phyloP scores from a whole-genome alignment of 352 stramenopile species.

The Globisporangium cylindrosporum region DNA sequence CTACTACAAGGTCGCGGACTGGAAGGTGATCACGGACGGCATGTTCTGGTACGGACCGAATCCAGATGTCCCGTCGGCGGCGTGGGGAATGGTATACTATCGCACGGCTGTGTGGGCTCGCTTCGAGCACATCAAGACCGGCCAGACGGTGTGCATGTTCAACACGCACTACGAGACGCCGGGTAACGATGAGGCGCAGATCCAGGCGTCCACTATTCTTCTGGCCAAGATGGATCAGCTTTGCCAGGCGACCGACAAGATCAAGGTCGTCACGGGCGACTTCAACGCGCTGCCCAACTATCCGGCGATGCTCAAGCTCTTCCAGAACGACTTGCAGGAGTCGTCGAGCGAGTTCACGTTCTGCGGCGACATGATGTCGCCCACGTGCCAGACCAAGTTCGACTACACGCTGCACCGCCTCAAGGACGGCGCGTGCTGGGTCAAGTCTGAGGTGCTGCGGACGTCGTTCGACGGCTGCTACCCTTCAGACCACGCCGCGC shows the following conservation, averaged over 20 bases:
- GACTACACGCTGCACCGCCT: slow-evolving; percentile 62
- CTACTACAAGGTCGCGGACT: slow-evolving; percentile 61
- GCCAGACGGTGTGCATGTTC: slow-evolving; percentile 62
- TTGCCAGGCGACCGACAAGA: slow-evolving; percentile 54
- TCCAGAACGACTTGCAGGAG: slow-evolving; percentile 48
- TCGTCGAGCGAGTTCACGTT: slow-evolving; percentile 53
- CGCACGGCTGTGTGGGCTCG: slow-evolving; percentile 66
- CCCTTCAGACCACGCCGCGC: slow-evolving; percentile 64
- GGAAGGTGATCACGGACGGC: slow-evolving; percentile 52
- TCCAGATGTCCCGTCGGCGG: slow-evolving; percentile 42
- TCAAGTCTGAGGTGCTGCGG: slow-evolving; percentile 58
- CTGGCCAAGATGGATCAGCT: slow-evolving; percentile 41
- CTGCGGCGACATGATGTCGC: slow-evolving; percentile 60
- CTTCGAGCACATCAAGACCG: slow-evolving; percentile 65
- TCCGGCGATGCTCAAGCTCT: slow-evolving; percentile 58
- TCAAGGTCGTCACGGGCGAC: slow-evolving; percentile 64
- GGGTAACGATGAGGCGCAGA: slow-evolving; percentile 68
- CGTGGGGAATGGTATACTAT: slow-evolving; percentile 72
- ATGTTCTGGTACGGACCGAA: slow-evolving; percentile 66
- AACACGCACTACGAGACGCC: slow-evolving; percentile 86
- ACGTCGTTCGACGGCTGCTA: slow-evolving; percentile 69
- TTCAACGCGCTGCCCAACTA: slow-evolving; percentile 73
- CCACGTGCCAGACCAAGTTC: slow-evolving; percentile 65
- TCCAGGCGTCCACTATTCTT: slow-evolving; percentile 65
- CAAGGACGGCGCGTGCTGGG: slow-evolving; percentile 38